Conservation (phyloP, 1,284 basidiomycete genomes). For the Puccinia sorghi region DNA sequence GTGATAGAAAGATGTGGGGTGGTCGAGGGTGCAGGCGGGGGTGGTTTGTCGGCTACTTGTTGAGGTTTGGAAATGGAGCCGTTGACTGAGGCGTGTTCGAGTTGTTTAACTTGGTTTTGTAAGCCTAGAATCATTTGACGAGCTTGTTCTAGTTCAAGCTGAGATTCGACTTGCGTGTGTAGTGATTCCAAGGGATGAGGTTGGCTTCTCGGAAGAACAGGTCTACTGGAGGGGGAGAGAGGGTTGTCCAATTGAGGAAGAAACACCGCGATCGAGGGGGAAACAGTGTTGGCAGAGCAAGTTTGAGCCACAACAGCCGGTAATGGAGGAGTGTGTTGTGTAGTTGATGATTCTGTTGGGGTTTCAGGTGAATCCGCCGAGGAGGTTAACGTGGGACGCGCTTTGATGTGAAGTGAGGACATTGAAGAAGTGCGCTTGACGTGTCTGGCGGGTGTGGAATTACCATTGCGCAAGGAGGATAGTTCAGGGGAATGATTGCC, state of each 20-base stretch:
- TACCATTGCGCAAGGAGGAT: neutral
- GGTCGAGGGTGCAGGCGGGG: neutral
- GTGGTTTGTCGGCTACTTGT: neutral
- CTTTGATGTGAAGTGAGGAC: neutral
- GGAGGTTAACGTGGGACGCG: too few species aligned
- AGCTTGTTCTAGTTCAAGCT: slow-evolving; percentile 1
- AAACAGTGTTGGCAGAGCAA: neutral
- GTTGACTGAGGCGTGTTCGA: neutral
- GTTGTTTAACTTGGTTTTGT: slow-evolving; percentile 9
- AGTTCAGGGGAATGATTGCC: neutral
- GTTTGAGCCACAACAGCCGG: neutral
- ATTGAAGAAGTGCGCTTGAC: neutral
- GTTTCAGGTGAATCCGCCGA: too few species aligned
- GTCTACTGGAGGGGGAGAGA: neutral
- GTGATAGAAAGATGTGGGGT: neutral
- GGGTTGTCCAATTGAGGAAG: neutral
- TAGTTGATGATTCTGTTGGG: neutral
- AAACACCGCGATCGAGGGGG: neutral
- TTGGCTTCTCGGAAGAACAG: neutral
- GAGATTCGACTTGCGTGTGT: neutral
- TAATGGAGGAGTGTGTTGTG: neutral
- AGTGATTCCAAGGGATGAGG: neutral
- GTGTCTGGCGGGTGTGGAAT: neutral
- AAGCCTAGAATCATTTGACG: slow-evolving; percentile 9
- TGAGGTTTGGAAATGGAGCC: neutral